Percentiles rank a stretch among this genome's conserved stretches.
phyloP scores from a whole-genome alignment of 495 filamentous ascomycete species.

The Cetradonia linearis region DNA sequence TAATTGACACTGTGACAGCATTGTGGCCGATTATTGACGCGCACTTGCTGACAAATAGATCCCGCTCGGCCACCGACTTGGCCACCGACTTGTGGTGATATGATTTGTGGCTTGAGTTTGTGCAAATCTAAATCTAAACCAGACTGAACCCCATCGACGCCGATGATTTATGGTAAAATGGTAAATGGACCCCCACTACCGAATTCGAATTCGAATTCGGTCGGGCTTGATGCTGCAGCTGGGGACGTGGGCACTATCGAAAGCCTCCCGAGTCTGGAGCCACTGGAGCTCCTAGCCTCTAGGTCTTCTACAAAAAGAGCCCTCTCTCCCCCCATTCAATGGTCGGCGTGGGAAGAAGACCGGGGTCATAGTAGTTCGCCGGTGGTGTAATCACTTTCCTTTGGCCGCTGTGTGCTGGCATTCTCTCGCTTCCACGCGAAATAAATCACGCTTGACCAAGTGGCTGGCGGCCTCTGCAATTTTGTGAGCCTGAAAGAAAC shows the following conservation, averaged over 20 bases:
- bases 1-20: not conserved
- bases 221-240: not conserved
- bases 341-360: not conserved
- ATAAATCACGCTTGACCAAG: not conserved
- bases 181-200: not conserved
- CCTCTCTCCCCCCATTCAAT: not conserved
- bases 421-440: not conserved
- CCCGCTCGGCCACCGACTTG: slow-evolving; percentile 2
- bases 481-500: not conserved
- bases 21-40: not conserved
- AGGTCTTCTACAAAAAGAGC: not conserved
- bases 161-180: not conserved
- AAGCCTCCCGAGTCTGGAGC: slow-evolving; percentile 2
- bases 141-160: not conserved
- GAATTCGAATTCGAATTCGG: not conserved
- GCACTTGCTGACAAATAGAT: slow-evolving; percentile 3
- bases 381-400: not conserved
- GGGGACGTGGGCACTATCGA: not conserved
- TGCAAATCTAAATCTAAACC: not conserved
- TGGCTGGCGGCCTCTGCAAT: not conserved
- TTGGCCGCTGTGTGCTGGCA: not conserved
- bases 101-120: slow-evolving; percentile 4
- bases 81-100: not conserved
- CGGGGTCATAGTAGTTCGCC: not conserved
- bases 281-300: not conserved